Percentiles rank a stretch among this genome's conserved stretches.
Evolutionary conservation across 129 eudicot species (phyloP).

Genomic region (Artemisia argyi): DNA sequence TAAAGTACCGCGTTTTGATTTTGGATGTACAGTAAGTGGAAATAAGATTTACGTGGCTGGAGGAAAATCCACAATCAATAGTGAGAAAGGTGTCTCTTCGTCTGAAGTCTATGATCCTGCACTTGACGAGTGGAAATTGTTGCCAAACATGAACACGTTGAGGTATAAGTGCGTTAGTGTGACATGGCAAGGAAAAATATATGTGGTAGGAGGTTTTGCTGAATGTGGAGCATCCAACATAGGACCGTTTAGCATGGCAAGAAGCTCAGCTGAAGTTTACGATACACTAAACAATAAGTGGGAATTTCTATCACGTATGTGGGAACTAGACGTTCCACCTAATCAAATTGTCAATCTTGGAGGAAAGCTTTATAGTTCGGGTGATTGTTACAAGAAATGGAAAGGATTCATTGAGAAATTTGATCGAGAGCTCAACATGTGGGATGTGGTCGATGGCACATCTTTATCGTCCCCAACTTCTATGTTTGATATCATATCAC

Average conservation of each 20-base stretch:
- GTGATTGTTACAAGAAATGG: constrained; percentile 62
- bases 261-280: constrained; percentile 70
- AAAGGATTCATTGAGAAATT: constrained; percentile 65
- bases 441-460: constrained; percentile 57
- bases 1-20: constrained; percentile 46
- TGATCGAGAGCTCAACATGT: constrained; percentile 50
- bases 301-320: constrained; percentile 55
- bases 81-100: constrained; percentile 52
- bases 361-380: constrained; percentile 57
- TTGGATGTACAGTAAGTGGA: constrained; percentile 49
- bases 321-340: constrained; percentile 75
- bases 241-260: constrained; percentile 42
- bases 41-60: constrained; percentile 63
- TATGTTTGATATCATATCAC: constrained; percentile 29
- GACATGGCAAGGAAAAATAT: constrained; percentile 49
- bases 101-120: constrained; percentile 63
- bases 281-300: constrained; percentile 38
- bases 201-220: constrained; percentile 65
- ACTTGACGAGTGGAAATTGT: constrained; percentile 50
- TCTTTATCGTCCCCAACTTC: constrained; percentile 43
- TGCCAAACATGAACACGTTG: constrained; percentile 55
- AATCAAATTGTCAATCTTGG: constrained; percentile 49
- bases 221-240: constrained; percentile 26
- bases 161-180: constrained; percentile 72
- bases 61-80: constrained; percentile 35